These are phyloP conservation scores for Podaxis pistillaris DNA, from an alignment of 768 basidiomycete genomes.

Conservation along the genomic window DNA sequence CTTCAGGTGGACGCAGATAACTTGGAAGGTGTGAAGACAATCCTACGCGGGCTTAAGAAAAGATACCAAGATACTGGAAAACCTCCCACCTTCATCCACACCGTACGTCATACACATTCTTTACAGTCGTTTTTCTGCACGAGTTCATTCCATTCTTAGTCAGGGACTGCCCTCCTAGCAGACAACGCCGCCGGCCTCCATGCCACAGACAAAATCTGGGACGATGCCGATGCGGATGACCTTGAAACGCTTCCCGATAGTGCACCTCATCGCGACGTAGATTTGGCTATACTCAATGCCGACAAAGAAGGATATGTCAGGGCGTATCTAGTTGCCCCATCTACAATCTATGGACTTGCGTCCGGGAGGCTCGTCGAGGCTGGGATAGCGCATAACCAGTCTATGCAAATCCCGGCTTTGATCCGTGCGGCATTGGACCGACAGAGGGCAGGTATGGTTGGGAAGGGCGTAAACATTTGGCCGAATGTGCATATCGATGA, in stretches of 20 bases:
- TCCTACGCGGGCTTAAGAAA: conserved; percentile 52
- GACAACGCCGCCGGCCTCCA: conserved; percentile 46
- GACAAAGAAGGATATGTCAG: conserved; percentile 52
- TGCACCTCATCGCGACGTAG: conserved; percentile 50
- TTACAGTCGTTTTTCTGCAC: neutral
- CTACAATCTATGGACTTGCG: conserved; percentile 61
- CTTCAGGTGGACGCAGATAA: conserved; percentile 43
- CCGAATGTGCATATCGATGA: conserved; percentile 55
- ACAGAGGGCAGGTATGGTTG: conserved; percentile 52
- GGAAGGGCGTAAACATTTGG: conserved; percentile 60
- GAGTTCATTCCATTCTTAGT: conserved; percentile 35
- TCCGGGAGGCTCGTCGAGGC: conserved; percentile 43
- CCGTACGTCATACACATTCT: conserved; percentile 37
- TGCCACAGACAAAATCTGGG: conserved; percentile 38
- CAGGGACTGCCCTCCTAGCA: conserved; percentile 35
- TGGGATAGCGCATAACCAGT: conserved; percentile 53
- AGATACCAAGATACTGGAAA: conserved; percentile 39
- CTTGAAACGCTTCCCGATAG: conserved; percentile 44
- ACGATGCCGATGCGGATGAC: conserved; percentile 45
- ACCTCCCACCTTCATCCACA: conserved; percentile 56
- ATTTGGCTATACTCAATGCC: conserved; percentile 42
- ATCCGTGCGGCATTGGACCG: conserved; percentile 45
- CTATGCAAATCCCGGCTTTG: conserved; percentile 48
- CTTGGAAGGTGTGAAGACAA: conserved; percentile 39
- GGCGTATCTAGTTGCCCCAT: conserved; percentile 50